phyloP scores from a whole-genome alignment of 495 filamentous ascomycete genomes.

The Xylaria venustula region DNA sequence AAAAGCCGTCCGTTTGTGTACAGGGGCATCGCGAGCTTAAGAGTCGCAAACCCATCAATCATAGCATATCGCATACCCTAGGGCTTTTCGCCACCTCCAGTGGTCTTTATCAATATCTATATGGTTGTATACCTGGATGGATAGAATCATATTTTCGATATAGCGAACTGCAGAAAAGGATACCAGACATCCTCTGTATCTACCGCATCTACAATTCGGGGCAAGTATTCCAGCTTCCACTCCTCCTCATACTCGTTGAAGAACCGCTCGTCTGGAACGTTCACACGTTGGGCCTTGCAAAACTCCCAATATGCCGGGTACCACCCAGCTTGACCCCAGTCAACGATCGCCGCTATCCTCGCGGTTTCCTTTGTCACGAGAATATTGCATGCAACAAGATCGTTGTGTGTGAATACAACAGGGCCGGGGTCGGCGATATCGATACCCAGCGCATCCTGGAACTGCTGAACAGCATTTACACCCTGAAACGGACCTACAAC shows the following conservation, averaged over 20 bases:
- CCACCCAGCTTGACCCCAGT: conserved; percentile 52
- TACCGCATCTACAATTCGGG: not conserved
- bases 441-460: not conserved
- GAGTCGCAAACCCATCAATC: too few species aligned
- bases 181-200: not conserved
- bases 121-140: too few species aligned
- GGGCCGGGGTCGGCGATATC: conserved; percentile 22
- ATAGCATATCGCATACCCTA: too few species aligned
- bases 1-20: too few species aligned
- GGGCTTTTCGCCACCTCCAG: too few species aligned
- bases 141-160: too few species aligned
- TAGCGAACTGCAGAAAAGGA: not conserved
- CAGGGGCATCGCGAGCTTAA: too few species aligned
- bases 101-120: too few species aligned
- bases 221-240: not conserved
- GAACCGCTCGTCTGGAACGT: not conserved
- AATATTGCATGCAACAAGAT: conserved; percentile 48
- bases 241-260: not conserved
- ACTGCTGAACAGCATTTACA: conserved; percentile 14
- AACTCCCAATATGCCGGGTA: conserved; percentile 49
- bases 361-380: conserved; percentile 19
- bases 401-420: conserved; percentile 48
- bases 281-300: conserved; percentile 35
- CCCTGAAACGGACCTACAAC: conserved; percentile 3
- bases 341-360: conserved; percentile 37